Evolutionary conservation across 2,329 filamentous ascomycete species (phyloP), one percentile per base, ranked within the genome.

Genomic region (Colletotrichum sp.): DNA sequence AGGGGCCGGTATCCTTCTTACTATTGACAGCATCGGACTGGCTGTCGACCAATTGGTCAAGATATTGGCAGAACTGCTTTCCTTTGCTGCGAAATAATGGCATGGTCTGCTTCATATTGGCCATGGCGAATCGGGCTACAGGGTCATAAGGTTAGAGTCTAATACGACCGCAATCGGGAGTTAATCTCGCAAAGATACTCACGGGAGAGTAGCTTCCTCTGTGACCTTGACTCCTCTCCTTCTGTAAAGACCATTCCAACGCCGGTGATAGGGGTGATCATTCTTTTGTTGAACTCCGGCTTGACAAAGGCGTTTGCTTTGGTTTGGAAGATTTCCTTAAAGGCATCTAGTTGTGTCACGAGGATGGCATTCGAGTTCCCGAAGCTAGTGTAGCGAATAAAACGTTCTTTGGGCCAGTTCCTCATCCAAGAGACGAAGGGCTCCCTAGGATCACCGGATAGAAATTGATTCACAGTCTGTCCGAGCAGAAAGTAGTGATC

Each of bases 231-330:
- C 65, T 83, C 79, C 16, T 83, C 82, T 15, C 82, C 83, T 64
- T 86, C 83, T 10, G 81, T 78, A 36, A 85, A 84, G 4, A 84
- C 80, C 3, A 87, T 77, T 1, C 84, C 85, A 8, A 78, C 71
- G 8, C 81, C 81, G 8, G 78, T 72, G 24, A 82, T 77, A 26
- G 79, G 77, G n/a, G 73, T 78, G 1, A 79, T 76, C 12, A 84
- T 77, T 12, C 80, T 78, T 22, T 65, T 72, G 66, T 79, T 82
- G 67, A 81, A 82, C 15, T 66, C 18, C 4, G 82, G 82, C 72
- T 84, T 84, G 18, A 77, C 75, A 55, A 84, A 83, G 15, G 79
- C 77, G 68, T 83, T 81, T 60, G 79, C 81, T 22, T 82, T 78
- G 28, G 79, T 79, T 59, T 81, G 79, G 12, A 83, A 68, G 4